A percentile compares a stretch with the other conserved stretches of the same genome.
phyloP scores from a whole-genome alignment of 1,284 basidiomycete genomes.

The Fomitopsis betulina region DNA sequence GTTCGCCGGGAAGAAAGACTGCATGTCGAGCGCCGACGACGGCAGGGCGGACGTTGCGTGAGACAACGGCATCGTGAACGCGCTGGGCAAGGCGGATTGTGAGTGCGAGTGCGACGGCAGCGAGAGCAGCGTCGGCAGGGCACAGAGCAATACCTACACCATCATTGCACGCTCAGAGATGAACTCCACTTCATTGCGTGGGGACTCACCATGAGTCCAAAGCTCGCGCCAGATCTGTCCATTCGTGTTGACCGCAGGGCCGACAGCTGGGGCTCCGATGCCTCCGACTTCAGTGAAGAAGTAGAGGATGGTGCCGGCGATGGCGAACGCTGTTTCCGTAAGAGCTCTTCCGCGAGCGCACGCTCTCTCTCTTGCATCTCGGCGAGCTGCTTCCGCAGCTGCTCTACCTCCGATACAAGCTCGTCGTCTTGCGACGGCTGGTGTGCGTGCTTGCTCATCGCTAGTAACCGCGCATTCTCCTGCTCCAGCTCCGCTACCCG shows the following conservation, averaged over 20 bases:
- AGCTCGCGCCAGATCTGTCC: constrained; percentile 52
- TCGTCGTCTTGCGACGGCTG: constrained; percentile 25
- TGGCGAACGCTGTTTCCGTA: constrained; percentile 23
- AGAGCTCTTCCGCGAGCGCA: constrained; percentile 56
- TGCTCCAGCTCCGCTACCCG: constrained; percentile 73
- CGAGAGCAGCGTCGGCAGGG: constrained; percentile 69
- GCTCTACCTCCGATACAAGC: constrained; percentile 57
- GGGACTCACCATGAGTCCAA: constrained; percentile 63
- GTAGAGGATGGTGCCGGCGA: constrained; percentile 22
- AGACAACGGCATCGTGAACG: constrained; percentile 49
- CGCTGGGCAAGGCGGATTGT: constrained; percentile 39
- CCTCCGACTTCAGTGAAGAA: constrained; percentile 48
- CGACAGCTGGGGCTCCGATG: constrained; percentile 39
- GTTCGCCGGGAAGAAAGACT: constrained; percentile 28
- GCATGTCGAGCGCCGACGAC: constrained; percentile 45
- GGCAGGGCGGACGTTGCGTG: constrained; percentile 31
- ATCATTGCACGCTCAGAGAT: neutral
- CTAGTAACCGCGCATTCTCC: constrained; percentile 67
- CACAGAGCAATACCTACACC: constrained; percentile 26
- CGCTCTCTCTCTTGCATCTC: constrained; percentile 62
- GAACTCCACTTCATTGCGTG: neutral
- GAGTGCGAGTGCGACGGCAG: constrained; percentile 43
- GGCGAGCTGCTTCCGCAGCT: constrained; percentile 58
- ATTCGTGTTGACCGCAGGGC: constrained; percentile 38
- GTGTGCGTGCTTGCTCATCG: constrained; percentile 39